Conservation (phyloP, 352 stramenopile species). For the Phytophthora pistaciae region DNA sequence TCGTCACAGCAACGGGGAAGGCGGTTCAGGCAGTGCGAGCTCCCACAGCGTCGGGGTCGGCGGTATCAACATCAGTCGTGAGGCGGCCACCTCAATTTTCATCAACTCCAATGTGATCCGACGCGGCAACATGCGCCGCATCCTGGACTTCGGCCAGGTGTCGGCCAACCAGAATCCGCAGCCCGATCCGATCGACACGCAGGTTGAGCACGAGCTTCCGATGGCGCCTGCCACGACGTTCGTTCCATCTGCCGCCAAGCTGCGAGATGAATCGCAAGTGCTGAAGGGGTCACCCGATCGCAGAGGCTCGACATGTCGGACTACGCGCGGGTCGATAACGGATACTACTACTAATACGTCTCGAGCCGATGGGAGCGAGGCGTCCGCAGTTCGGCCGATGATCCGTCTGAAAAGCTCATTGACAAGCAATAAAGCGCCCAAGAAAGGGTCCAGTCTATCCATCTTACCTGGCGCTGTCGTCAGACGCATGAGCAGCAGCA, state of each 20-base stretch:
- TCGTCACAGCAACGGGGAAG: constrained; percentile 2
- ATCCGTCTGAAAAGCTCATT: constrained; percentile 8
- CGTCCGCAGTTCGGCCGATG: not conserved
- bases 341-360: constrained; percentile 1
- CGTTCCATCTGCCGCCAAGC: not conserved
- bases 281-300: not conserved
- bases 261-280: not conserved
- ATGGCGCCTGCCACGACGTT: constrained; percentile 1
- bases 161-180: not conserved
- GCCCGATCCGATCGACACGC: not conserved
- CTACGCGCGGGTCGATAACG: constrained; percentile 6
- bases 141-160: constrained; percentile 16
- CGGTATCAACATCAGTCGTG: not conserved
- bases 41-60: not conserved
- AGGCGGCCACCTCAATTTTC: constrained; percentile 10
- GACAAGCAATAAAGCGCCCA: constrained; percentile 6
- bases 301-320: not conserved
- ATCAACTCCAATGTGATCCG: constrained; percentile 12
- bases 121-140: constrained; percentile 1
- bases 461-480: constrained; percentile 1
- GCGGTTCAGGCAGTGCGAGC: not conserved
- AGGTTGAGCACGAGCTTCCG: not conserved
- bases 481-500: constrained; percentile 1
- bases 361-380: not conserved
- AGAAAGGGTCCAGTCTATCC: not conserved